Percentiles rank a stretch among this genome's conserved stretches.
Evolutionary conservation across 495 filamentous ascomycete species (phyloP).

Genomic region (Tricharina praecox): DNA sequence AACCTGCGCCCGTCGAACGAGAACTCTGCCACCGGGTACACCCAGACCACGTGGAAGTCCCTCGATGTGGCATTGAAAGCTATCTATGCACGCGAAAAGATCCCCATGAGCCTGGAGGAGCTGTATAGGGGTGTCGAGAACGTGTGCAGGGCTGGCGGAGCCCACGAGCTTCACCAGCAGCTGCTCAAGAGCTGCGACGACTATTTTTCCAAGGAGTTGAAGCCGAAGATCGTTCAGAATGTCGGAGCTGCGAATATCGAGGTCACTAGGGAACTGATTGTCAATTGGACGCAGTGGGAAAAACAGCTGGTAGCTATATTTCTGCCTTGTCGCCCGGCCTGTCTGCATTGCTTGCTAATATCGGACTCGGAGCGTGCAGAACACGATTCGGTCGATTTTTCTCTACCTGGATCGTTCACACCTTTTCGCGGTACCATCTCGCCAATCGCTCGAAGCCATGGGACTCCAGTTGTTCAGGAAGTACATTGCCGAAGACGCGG

Average conservation of each 20-base stretch:
- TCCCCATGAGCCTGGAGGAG: constrained; percentile 57
- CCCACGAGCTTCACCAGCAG: constrained; percentile 43
- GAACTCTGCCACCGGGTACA: constrained; percentile 50
- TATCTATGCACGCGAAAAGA: constrained; percentile 48
- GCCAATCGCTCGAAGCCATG: constrained; percentile 43
- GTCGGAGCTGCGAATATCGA: constrained; percentile 38
- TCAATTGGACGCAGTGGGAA: constrained; percentile 65
- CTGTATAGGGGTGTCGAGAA: constrained; percentile 83
- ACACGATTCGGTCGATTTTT: constrained; percentile 66
- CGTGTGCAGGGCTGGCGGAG: constrained; percentile 59
- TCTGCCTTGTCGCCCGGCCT: neutral
- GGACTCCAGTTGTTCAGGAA: constrained; percentile 41
- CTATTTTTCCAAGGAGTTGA: constrained; percentile 42
- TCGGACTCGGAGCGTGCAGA: constrained; percentile 31
- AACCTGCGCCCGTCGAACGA: constrained; percentile 50
- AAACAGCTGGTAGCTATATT: constrained; percentile 43
- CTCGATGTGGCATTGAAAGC: constrained; percentile 53
- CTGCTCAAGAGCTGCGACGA: constrained; percentile 45
- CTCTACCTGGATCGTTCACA: constrained; percentile 84
- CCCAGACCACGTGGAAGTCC: constrained; percentile 51
- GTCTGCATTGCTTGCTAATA: neutral
- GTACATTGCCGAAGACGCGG: constrained; percentile 38
- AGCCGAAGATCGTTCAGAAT: constrained; percentile 36
- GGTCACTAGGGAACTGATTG: constrained; percentile 44
- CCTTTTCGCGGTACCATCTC: constrained; percentile 49